A percentile compares a stretch with the other conserved stretches of the same genome.
phyloP scores from a whole-genome alignment of 176 grass and related monocot species.

The Melocanna baccifera region DNA sequence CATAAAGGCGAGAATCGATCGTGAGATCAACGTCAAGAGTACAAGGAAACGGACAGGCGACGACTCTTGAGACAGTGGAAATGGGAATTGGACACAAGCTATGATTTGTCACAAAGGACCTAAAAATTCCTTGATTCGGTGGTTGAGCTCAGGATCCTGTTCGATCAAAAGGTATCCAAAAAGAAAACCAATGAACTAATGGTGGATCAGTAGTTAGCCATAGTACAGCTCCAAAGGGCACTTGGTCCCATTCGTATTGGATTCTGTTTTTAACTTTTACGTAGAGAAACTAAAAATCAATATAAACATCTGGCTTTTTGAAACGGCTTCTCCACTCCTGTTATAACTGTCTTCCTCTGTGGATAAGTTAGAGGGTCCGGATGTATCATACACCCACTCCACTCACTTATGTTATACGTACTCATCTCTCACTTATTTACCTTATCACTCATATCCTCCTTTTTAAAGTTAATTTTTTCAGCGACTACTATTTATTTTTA shows the following conservation, averaged over 20 bases:
- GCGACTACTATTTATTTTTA: too few species aligned
- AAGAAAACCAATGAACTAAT: background rate
- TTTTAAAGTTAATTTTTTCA: too few species aligned
- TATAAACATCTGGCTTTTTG: too few species aligned
- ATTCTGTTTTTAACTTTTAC: too few species aligned
- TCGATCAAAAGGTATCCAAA: background rate
- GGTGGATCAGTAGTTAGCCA: background rate
- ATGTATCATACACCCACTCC: too few species aligned
- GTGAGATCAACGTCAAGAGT: background rate
- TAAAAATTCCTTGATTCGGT: background rate
- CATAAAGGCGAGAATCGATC: too few species aligned
- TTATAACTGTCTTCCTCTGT: too few species aligned
- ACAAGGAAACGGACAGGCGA: background rate
- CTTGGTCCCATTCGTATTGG: background rate
- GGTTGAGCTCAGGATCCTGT: slow-evolving; percentile 2
- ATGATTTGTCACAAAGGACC: background rate
- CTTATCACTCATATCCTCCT: rapidly evolving
- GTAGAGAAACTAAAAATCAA: too few species aligned
- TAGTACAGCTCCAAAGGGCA: background rate
- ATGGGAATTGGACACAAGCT: background rate
- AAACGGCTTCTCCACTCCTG: too few species aligned
- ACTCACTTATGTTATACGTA: too few species aligned
- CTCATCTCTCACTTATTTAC: too few species aligned
- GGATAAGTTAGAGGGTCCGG: too few species aligned
- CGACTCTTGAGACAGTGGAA: background rate